Base-by-base conservation (phyloP, 148 eudicot genomes). In the Arctostaphylos glauca region DNA sequence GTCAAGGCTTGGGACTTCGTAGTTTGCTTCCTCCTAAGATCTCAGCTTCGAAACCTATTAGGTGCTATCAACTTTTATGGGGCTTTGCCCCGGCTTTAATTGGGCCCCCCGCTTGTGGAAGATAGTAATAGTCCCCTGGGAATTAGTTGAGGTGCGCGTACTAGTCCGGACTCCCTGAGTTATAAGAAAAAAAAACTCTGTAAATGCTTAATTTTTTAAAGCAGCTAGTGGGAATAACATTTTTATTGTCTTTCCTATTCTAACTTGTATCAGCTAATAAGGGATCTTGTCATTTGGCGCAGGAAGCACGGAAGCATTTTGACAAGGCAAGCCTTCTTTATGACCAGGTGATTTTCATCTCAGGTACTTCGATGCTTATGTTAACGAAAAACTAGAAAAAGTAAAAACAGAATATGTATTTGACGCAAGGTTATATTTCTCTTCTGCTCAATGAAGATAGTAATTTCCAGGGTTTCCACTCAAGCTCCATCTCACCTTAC, bases 301-400 rank as follows among this genome's bases (percentile, higher is more conserved):
- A 96, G 99, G 99, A 96, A 88, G 99, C 98, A 73, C 94, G 98
- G 54, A 96, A 91, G 83, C 97, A 97, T 53, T 96, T 96, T 86
- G 99, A 96, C 86, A 96, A 94, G 89, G 95, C 99, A n/a, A 92
- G 94, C 86, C 92, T 96, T 82, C 80, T 84, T 46, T 96, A 96
- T 85, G 99, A 96, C 59, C 99, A 96, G 99, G 99, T 96, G 77
- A 81, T 87, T 78, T 52, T 80, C 84, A 74, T 83, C 67, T 77
- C 80, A 21, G 64, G 49, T 76, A 60, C 23, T 12, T 72, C n/a
- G 76, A 72, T 44, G 53, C 15, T 72, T 16, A 46, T 43, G n/a
- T 5, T 43, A 46, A 44, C 18, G 18, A 16, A 18, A 44, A 72
- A 16, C 49, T 2, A 5, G 9, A 46, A 46, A 43, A 19, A 44